Evolutionary conservation across 2,329 filamentous ascomycete species (phyloP).

Genomic region (Talaromyces atroroseus): DNA sequence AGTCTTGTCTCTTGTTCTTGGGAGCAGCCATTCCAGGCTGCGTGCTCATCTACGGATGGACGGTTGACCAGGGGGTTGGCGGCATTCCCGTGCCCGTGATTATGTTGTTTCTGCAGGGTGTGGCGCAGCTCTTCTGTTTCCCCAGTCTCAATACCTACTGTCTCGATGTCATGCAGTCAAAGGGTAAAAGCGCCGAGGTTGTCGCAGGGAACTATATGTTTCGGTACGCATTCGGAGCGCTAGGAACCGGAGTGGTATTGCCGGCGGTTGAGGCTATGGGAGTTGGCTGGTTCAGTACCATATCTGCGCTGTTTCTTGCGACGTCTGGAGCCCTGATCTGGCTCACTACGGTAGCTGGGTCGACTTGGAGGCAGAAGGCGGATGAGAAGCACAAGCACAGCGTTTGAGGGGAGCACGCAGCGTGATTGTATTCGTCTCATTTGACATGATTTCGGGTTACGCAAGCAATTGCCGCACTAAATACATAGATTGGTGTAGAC

Average conservation of each 20-base stretch:
- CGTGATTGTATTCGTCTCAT: not conserved
- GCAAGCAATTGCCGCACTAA: not conserved
- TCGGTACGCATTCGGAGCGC: conserved; percentile 68
- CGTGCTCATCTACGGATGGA: conserved; percentile 66
- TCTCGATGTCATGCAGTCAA: conserved; percentile 68
- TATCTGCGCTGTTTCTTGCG: conserved; percentile 56
- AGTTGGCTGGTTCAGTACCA: conserved; percentile 75
- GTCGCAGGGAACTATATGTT: conserved; percentile 76
- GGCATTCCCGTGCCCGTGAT: conserved; percentile 59
- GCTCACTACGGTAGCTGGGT: conserved; percentile 48
- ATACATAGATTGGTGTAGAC: not conserved
- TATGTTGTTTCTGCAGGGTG: conserved; percentile 68
- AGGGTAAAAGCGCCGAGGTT: conserved; percentile 61
- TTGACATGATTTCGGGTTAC: not conserved
- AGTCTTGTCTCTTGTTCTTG: conserved; percentile 54
- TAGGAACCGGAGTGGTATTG: conserved; percentile 65
- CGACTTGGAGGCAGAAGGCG: conserved; percentile 49
- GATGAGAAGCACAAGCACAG: conserved; percentile 45
- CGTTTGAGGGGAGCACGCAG: not conserved
- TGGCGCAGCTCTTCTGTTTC: conserved; percentile 71
- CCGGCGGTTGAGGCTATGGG: conserved; percentile 70
- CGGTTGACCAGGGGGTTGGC: conserved; percentile 50
- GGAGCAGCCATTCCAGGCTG: conserved; percentile 55
- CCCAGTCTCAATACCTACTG: conserved; percentile 75
- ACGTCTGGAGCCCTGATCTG: conserved; percentile 42